phyloP scores from a whole-genome alignment of 2,329 filamentous ascomycete genomes.

The Seiridium cupressi region DNA sequence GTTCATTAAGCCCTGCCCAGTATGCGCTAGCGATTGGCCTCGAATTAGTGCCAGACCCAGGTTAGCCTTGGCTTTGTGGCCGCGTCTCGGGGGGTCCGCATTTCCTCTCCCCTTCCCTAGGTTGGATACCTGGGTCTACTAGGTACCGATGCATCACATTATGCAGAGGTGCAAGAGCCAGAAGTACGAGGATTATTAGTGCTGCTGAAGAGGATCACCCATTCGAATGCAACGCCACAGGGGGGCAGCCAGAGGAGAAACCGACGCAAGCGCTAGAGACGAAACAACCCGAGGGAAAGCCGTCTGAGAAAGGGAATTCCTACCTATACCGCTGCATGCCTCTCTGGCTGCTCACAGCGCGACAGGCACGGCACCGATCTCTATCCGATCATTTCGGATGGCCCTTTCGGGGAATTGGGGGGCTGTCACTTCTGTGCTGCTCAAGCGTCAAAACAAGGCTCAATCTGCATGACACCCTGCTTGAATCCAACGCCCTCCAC shows the following conservation, averaged over 20 bases:
- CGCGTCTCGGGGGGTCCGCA: conserved; percentile 1
- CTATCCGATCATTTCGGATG: neutral
- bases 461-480: too few species aligned
- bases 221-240: too few species aligned
- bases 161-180: too few species aligned
- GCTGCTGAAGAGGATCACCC: neutral
- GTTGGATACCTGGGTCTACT: too few species aligned
- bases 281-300: neutral
- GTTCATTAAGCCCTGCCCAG: neutral
- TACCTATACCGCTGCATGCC: too few species aligned
- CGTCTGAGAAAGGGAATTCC: neutral
- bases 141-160: too few species aligned
- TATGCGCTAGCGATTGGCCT: neutral
- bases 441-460: too few species aligned
- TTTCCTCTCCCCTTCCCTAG: neutral
- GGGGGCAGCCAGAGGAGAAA: neutral
- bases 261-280: neutral
- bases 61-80: neutral
- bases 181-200: neutral
- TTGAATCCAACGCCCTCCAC: too few species aligned
- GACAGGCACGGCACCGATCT: neutral
- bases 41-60: neutral
- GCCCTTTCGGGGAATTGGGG: neutral
- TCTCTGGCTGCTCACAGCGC: too few species aligned
- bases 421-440: too few species aligned